phyloP scores from a whole-genome alignment of 495 filamentous ascomycete species.

The Aspergillus heteromorphus region DNA sequence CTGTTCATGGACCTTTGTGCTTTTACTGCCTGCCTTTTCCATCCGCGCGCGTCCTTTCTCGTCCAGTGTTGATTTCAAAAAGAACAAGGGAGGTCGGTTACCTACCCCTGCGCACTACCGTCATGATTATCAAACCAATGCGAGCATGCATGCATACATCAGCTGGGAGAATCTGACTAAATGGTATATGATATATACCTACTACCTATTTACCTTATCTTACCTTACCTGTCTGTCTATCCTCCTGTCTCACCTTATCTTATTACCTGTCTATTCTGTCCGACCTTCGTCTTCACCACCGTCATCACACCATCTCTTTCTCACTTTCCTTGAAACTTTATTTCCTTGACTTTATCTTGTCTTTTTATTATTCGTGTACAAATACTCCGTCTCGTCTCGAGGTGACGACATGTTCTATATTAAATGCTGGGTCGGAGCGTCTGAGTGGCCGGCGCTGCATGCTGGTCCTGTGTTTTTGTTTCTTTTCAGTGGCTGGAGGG shows the following conservation, averaged over 20 bases:
- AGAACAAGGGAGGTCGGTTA: neutral
- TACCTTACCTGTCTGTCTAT: too few species aligned
- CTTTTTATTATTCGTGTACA: neutral
- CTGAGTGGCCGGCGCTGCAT: too few species aligned
- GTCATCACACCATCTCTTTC: too few species aligned
- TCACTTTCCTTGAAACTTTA: conserved; percentile 1
- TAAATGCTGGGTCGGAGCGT: neutral
- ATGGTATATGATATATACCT: neutral
- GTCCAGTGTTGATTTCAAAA: neutral
- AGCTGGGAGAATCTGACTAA: too few species aligned
- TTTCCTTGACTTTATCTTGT: neutral
- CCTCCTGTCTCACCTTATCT: too few species aligned
- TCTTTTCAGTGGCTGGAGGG: neutral
- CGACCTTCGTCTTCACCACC: too few species aligned
- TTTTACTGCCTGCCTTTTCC: conserved; percentile 11
- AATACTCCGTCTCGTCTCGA: neutral
- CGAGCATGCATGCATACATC: too few species aligned
- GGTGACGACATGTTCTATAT: neutral
- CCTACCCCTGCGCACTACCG: neutral
- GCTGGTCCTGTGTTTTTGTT: neutral
- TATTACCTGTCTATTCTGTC: too few species aligned
- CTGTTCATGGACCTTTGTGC: conserved; percentile 1
- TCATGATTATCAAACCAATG: neutral
- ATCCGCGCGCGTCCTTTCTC: conserved; percentile 1
- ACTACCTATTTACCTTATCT: neutral